A percentile compares a stretch with the other conserved stretches of the same genome.
Evolutionary conservation across 2,329 filamentous ascomycete species (phyloP).

Genomic region (Hansfordia pulvinata): DNA sequence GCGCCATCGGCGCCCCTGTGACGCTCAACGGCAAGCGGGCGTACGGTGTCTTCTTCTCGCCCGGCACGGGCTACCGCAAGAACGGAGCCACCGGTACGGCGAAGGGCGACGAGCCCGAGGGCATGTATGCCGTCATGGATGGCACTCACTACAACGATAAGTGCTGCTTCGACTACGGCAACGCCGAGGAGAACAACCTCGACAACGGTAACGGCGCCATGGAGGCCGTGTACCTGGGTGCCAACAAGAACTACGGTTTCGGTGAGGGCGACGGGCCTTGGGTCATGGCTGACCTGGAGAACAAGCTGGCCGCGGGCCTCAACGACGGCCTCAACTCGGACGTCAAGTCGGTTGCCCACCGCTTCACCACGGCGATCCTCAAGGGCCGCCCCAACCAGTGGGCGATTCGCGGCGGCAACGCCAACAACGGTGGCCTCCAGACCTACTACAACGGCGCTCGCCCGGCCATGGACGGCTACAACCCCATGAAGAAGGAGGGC

Average conservation of each 20-base stretch:
- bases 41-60: slow-evolving; percentile 49
- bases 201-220: slow-evolving; percentile 52
- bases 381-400: slow-evolving; percentile 43
- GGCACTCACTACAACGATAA: slow-evolving; percentile 43
- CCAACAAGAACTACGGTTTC: slow-evolving; percentile 36
- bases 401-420: slow-evolving; percentile 45
- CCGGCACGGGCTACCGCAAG: slow-evolving; percentile 50
- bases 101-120: slow-evolving; percentile 38
- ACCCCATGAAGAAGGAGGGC: slow-evolving; percentile 51
- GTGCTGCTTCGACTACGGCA: slow-evolving; percentile 46
- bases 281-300: slow-evolving; percentile 58
- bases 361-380: slow-evolving; percentile 42
- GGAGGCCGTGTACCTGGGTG: slow-evolving; percentile 55
- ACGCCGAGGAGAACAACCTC: slow-evolving; percentile 34
- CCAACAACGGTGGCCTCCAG: slow-evolving; percentile 36
- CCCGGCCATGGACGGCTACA: slow-evolving; percentile 37
- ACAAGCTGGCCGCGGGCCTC: slow-evolving; percentile 47
- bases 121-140: slow-evolving; percentile 47
- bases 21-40: slow-evolving; percentile 45
- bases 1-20: slow-evolving; percentile 45
- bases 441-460: slow-evolving; percentile 46
- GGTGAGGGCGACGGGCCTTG: slow-evolving; percentile 48
- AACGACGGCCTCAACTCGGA: slow-evolving; percentile 29
- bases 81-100: slow-evolving; percentile 37
- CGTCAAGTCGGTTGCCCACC: slow-evolving; percentile 35